These are phyloP conservation scores for Trichomonas vaginalis DNA, from an alignment of 208 protist species.

Conservation along the genomic window DNA sequence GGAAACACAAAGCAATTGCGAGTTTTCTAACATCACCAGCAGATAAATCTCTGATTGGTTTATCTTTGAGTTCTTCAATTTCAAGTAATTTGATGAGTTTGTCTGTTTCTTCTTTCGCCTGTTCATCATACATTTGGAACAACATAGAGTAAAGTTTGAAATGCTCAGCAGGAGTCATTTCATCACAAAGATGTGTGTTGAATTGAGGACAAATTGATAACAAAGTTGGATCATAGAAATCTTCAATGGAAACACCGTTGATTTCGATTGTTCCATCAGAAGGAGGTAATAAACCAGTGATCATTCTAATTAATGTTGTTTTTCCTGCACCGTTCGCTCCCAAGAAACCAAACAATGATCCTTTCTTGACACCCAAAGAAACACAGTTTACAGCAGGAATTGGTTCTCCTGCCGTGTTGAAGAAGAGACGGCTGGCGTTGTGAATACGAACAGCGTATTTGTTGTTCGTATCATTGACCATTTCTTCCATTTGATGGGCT, in stretches of 20 bases:
- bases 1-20: neutral
- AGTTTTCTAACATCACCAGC: neutral
- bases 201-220: neutral
- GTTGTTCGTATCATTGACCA: neutral
- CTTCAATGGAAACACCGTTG: neutral
- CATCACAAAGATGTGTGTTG: neutral
- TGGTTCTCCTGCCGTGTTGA: neutral
- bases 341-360: neutral
- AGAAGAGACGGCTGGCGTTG: neutral
- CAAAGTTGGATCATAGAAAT: neutral
- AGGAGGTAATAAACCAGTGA: conserved; percentile 16
- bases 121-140: neutral
- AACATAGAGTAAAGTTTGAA: neutral
- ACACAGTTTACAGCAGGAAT: neutral
- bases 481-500: neutral
- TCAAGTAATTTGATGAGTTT: neutral
- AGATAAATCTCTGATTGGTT: neutral
- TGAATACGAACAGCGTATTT: neutral
- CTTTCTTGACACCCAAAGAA: neutral
- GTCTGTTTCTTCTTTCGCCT: neutral
- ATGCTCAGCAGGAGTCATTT: neutral
- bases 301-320: conserved; percentile 23
- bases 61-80: neutral
- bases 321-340: conserved; percentile 27
- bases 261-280: conserved; percentile 17